A percentile compares a stretch with the other conserved stretches of the same genome.
These are phyloP conservation scores for Bigelowiella natans DNA, from an alignment of 78 protist genomes.

Conservation along the genomic window DNA sequence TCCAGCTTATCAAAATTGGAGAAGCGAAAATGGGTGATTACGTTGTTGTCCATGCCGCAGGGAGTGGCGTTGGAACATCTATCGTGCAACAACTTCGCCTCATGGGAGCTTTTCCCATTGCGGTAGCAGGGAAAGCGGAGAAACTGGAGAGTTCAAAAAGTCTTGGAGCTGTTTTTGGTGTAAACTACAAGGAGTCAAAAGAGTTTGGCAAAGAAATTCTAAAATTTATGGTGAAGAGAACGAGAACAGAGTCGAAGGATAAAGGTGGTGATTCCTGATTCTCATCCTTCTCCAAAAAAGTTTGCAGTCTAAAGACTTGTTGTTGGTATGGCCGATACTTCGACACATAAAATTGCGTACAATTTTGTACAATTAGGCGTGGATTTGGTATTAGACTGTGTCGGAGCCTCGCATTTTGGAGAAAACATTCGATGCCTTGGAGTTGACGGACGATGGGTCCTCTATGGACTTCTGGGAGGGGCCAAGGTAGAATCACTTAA, in stretches of 20 bases:
- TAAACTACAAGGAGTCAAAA: too few species aligned
- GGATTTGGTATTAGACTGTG: conserved; percentile 11
- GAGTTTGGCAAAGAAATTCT: too few species aligned
- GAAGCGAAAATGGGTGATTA: conserved; percentile 3
- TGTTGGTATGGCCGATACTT: too few species aligned
- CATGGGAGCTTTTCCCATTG: background rate
- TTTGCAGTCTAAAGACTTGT: too few species aligned
- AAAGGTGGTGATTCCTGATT: too few species aligned
- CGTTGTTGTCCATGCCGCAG: conserved; percentile 59
- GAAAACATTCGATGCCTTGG: conserved; percentile 13
- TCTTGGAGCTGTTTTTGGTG: background rate
- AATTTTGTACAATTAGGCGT: too few species aligned
- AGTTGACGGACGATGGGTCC: conserved; percentile 21
- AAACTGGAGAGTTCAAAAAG: background rate
- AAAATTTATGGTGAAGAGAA: too few species aligned
- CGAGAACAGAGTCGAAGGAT: too few species aligned
- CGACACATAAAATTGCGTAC: too few species aligned
- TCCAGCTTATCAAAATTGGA: conserved; percentile 27
- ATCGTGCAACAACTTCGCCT: conserved; percentile 25
- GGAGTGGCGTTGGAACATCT: conserved; percentile 38
- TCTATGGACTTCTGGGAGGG: background rate
- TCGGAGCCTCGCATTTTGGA: conserved; percentile 6
- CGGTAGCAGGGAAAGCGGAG: background rate
- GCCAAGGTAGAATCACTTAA: background rate
- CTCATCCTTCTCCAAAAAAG: too few species aligned